Percentiles rank a stretch among this genome's conserved stretches.
Conservation (phyloP, 805 yeast genomes). For the Scheffersomyces amazonensis region DNA sequence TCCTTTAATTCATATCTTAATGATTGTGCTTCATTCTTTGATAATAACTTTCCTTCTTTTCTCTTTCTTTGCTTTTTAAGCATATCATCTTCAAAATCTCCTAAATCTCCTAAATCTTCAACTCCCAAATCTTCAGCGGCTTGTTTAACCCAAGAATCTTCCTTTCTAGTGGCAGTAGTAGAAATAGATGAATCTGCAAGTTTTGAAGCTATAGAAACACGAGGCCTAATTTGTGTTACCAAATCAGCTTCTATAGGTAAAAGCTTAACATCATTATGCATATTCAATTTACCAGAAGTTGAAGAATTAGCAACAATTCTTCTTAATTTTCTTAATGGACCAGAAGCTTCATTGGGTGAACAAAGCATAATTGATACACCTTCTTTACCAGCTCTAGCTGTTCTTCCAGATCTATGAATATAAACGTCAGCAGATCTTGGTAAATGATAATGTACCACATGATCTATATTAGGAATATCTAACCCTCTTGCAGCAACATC, state of each 20-base stretch:
- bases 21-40: constrained; percentile 45
- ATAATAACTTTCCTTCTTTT: constrained; percentile 36
- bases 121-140: constrained; percentile 94
- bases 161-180: constrained; percentile 58
- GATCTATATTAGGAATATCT: constrained; percentile 86
- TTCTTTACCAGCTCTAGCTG: constrained; percentile 92
- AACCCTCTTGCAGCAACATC: constrained; percentile 99
- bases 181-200: constrained; percentile 72
- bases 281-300: constrained; percentile 24
- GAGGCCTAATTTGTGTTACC: constrained; percentile 63
- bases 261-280: constrained; percentile 53
- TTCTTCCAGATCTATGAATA: constrained; percentile 95
- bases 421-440: constrained; percentile 94
- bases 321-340: constrained; percentile 77
- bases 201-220: constrained; percentile 67
- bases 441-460: constrained; percentile 92
- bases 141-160: constrained; percentile 76
- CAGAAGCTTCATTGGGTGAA: constrained; percentile 90
- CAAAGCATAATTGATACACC: constrained; percentile 96
- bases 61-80: constrained; percentile 60
- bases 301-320: constrained; percentile 43
- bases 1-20: constrained; percentile 52
- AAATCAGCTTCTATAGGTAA: constrained; percentile 78
- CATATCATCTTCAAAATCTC: constrained; percentile 59
- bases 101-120: constrained; percentile 65